Evolutionary conservation across 495 filamentous ascomycete species (phyloP).

Genomic region (Peziza echinospora): DNA sequence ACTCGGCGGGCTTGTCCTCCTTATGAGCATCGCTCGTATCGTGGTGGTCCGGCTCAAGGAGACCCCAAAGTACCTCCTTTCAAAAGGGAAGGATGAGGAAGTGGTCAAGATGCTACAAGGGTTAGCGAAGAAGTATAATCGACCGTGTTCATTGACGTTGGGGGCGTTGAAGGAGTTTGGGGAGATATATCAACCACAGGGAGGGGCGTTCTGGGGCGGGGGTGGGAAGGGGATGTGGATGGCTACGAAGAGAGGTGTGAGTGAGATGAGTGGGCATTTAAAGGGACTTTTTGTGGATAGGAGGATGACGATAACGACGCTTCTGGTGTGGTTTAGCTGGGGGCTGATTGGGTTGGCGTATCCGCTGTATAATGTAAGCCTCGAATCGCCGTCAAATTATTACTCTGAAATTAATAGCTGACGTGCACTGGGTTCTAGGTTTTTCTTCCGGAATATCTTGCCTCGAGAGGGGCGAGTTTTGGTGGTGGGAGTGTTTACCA

Average conservation of each 20-base stretch:
- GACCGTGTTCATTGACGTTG: constrained; percentile 39
- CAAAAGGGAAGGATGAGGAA: constrained; percentile 38
- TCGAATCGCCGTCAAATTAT: not conserved
- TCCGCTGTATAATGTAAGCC: not conserved
- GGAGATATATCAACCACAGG: constrained; percentile 21
- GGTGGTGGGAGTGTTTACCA: not conserved
- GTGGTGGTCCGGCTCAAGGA: constrained; percentile 45
- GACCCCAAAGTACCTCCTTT: constrained; percentile 52
- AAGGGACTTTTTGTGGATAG: not conserved
- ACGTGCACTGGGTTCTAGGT: no score
- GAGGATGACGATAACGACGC: not conserved
- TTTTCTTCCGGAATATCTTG: not conserved
- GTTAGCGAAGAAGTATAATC: constrained; percentile 41
- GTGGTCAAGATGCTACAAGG: constrained; percentile 37
- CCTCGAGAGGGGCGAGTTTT: not conserved
- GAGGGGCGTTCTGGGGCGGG: constrained; percentile 8
- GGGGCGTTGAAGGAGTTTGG: constrained; percentile 36
- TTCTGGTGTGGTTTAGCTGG: not conserved
- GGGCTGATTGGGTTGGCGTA: not conserved
- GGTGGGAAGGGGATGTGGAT: no score
- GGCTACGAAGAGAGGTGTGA: not conserved
- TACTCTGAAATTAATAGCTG: no score
- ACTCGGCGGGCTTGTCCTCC: constrained; percentile 38
- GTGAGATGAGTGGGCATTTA: not conserved
- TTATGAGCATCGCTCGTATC: constrained; percentile 43